Evolutionary conservation across 192 early-diverging fungal species (phyloP), one percentile per base, ranked within the genome.

Genomic region (Oehlia diaphana): DNA sequence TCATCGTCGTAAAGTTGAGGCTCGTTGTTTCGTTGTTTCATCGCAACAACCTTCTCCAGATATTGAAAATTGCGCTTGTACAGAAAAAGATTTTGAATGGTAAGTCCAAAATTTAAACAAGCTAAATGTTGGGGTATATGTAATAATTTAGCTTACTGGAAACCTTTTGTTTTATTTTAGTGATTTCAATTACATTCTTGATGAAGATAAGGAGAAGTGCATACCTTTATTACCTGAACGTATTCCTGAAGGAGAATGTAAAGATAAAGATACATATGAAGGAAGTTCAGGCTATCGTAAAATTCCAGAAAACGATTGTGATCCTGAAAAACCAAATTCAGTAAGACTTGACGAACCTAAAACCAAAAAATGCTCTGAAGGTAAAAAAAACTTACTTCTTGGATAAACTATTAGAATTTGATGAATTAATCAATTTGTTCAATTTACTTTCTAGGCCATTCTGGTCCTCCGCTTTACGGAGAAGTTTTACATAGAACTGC

Each of bases 71-170:
- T 99, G 98, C 81, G 79, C 82, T 10, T 99, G 98, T 85, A 89
- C 92, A 0, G 86, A 82, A 28, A 87, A 89, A 65, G 98, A 99
- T 84, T 99, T 91, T 83, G 98, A 98, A 84, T 99, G 53, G 53
- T 58, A 58, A 58, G 1, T 47, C 19, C 50, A 19, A 21, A 58
- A 53, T 16, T 16, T 19, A 19, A 19, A 19, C 16, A 16, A 19
- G 2, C 16, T 58, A 47, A 47, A 47, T 47, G 44, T 47, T 47
- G 1, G 44, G 1, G 44, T 21, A 1, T 58, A 58, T 21, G 6
- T 21, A 14, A 21, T 58, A 53, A 16, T 14, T 53, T 16, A 10
- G 2, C 14, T 58, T 58, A 19, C 21, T 58, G 14, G 0, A 19
- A 16, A 58, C 16, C 6, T 7, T 19, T 53, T 58, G 16, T 19